Conservation (phyloP, 495 filamentous ascomycete species). For the Lichenothelia convexa region DNA sequence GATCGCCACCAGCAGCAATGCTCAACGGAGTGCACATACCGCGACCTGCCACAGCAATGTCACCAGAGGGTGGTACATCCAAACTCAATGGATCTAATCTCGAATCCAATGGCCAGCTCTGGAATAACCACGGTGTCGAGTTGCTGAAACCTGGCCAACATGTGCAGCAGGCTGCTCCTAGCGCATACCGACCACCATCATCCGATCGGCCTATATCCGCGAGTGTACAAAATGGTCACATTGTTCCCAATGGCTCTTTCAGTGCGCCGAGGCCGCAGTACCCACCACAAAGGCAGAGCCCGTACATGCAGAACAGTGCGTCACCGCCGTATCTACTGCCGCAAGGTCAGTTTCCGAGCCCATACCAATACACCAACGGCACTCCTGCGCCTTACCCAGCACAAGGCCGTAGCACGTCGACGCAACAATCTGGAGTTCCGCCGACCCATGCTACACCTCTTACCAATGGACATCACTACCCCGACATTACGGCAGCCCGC, state of each 20-base stretch:
- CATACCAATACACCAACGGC: neutral
- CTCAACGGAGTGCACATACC: neutral
- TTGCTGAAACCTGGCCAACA: too few species aligned
- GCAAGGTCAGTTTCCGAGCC: slow-evolving; percentile 12
- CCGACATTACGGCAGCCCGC: neutral
- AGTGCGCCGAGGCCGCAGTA: too few species aligned
- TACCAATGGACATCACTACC: neutral
- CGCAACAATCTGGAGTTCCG: neutral
- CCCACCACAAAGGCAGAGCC: too few species aligned
- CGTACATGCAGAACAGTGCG: too few species aligned
- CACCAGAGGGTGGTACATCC: neutral
- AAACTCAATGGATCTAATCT: neutral
- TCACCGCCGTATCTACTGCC: too few species aligned
- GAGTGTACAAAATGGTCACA: too few species aligned
- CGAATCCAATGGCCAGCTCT: neutral
- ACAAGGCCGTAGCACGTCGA: neutral
- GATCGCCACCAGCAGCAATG: slow-evolving; percentile 1
- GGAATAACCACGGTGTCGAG: slow-evolving; percentile 17
- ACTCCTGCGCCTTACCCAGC: slow-evolving; percentile 2
- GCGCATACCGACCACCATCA: too few species aligned
- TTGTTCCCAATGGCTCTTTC: too few species aligned
- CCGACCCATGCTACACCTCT: neutral
- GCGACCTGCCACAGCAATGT: neutral
- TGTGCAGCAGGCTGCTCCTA: too few species aligned
- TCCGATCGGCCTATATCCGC: too few species aligned